Evolutionary conservation across 805 yeast genomes (phyloP).

Genomic region (Saccharomycopsis sp.): DNA sequence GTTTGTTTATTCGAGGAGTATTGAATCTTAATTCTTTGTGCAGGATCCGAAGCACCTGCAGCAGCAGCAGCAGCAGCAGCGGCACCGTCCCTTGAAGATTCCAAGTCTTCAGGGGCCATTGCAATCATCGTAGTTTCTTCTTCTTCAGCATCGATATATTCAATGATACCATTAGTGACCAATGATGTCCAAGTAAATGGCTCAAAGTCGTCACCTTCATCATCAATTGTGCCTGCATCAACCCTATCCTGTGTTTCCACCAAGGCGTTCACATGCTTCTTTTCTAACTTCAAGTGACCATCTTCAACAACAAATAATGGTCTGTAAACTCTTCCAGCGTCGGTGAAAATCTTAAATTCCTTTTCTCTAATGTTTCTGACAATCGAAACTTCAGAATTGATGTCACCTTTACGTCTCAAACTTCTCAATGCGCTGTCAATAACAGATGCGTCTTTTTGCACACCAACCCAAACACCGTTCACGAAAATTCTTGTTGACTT

Average conservation of each 20-base stretch:
- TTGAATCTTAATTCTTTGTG: conserved; percentile 74
- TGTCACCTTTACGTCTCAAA: conserved; percentile 90
- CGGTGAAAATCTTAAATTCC: conserved; percentile 93
- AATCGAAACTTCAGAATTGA: conserved; percentile 91
- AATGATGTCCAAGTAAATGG: conserved; percentile 78
- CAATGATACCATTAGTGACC: conserved; percentile 80
- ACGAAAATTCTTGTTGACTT: conserved; percentile 91
- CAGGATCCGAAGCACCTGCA: conserved; percentile 53
- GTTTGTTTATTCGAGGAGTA: conserved; percentile 60
- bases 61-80: conserved; percentile 35
- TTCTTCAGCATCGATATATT: conserved; percentile 97
- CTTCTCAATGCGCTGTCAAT: conserved; percentile 85
- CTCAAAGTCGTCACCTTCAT: conserved; percentile 41
- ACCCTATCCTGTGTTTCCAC: conserved; percentile 49
- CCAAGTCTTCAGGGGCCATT: conserved; percentile 96
- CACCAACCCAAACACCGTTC: conserved; percentile 99
- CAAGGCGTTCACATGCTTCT: conserved; percentile 72
- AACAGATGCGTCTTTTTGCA: conserved; percentile 91
- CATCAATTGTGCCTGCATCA: conserved; percentile 41
- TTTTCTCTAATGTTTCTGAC: conserved; percentile 95
- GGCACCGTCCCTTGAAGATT: conserved; percentile 25
- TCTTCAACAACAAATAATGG: conserved; percentile 92
- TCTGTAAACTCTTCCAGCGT: conserved; percentile 97
- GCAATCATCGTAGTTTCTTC: conserved; percentile 98
- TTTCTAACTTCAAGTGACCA: conserved; percentile 69